Conservation (phyloP, 345 rosid species). For the Trapa bicornis region DNA sequence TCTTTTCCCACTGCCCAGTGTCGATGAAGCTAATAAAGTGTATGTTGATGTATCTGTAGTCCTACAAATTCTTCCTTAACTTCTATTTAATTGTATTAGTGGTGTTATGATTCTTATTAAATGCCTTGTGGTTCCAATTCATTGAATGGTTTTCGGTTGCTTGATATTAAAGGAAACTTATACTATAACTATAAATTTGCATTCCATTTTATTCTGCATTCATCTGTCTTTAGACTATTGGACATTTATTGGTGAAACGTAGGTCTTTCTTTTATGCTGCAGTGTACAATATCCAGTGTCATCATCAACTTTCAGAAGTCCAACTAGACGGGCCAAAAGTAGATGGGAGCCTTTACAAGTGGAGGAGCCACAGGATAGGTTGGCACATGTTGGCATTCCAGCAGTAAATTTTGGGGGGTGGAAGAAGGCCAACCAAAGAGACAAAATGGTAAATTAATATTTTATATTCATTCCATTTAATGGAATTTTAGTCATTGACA, state of each 20-base stretch:
- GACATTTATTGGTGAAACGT: not conserved
- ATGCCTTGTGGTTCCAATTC: not conserved
- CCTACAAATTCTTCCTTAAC: not conserved
- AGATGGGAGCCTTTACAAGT: slow-evolving; percentile 96
- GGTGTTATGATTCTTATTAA: not conserved
- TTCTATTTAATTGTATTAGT: not conserved
- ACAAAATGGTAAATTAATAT: slow-evolving; percentile 37
- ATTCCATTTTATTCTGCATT: not conserved
- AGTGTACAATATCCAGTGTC: slow-evolving; percentile 28
- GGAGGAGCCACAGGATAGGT: slow-evolving; percentile 41
- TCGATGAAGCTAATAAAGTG: slow-evolving; percentile 34
- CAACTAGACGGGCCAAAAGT: slow-evolving; percentile 68
- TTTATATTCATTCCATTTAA: not conserved
- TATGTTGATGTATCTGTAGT: slow-evolving; percentile 22
- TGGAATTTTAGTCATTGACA: not conserved
- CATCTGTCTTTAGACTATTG: not conserved
- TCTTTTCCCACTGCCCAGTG: slow-evolving; percentile 45
- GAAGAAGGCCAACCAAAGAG: slow-evolving; percentile 34
- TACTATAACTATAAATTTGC: not conserved
- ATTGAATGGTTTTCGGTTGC: not conserved
- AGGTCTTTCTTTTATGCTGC: slow-evolving; percentile 4
- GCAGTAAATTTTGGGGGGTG: slow-evolving; percentile 47
- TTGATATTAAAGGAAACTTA: not conserved
- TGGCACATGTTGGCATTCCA: slow-evolving; percentile 24
- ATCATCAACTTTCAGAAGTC: slow-evolving; percentile 41